Evolutionary conservation across 495 filamentous ascomycete genomes (phyloP), one percentile per base, ranked within the genome.

Genomic region (Parathielavia hyrcaniae): DNA sequence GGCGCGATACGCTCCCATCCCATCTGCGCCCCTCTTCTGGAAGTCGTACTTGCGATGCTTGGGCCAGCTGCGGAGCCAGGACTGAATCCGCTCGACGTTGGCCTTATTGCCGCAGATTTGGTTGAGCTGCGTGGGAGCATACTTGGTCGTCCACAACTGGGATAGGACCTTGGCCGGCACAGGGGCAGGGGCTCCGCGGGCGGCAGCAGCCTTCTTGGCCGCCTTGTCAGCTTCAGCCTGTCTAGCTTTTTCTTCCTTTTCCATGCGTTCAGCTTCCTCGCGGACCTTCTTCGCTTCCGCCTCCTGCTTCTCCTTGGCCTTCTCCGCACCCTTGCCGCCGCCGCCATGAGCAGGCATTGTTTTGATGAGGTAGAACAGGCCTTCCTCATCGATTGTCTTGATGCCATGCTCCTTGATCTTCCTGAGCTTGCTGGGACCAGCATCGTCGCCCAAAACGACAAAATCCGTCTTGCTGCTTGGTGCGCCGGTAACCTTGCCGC

Each of bases 61-160:
- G 35, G 81, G 82, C 86, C 93, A 99, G 60, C 83, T 84, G 35
- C 80, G 81, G 20, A 99, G 79, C 91, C 95, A 99, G 36, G 61
- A 77, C 67, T 93, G 88, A 17, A 97, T 81, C 69, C 85, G 95
- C 65, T 97, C 93, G 4, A 99, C 92, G 38, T 83, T 80, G 16
- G 73, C 78, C 67, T 97, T 99, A 72, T 99, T 99, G 57, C 93
- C 93, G 68, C 92, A 97, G 50, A 99, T 95, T 69, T 97, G 91
- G 53, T 70, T 86, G 39, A 89, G 78, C 39, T 83, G 77, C 0
- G 85, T 87, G 5, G 93, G 93, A 0, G 93, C 92, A 73, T 99
- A 97, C 65, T 97, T 97, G 30, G 86, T 86, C 8, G 95, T 97
- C 93, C 93, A 97, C 7, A 99, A 79, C 46, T 90, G 83, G 58